Percentiles rank a stretch among this genome's conserved stretches.
Evolutionary conservation across 495 filamentous ascomycete species (phyloP).

Genomic region (Halenospora varia): DNA sequence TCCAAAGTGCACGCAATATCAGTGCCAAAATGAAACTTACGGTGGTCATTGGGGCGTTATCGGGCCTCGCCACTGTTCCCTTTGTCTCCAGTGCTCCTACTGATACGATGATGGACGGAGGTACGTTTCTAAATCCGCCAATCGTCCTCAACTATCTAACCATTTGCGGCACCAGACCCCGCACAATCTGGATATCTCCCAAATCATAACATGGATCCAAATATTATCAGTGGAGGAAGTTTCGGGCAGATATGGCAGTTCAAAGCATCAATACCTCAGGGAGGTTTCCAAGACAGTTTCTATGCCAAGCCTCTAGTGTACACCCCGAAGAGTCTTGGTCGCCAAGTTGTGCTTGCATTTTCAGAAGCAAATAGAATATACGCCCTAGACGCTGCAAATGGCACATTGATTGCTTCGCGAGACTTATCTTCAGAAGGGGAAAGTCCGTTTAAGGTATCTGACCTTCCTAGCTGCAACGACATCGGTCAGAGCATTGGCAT

Average conservation of each 20-base stretch:
- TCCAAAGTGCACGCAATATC: neutral
- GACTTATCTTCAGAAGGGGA: slow-evolving; percentile 16
- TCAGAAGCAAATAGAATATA: slow-evolving; percentile 30
- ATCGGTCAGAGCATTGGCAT: slow-evolving; percentile 28
- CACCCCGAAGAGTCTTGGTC: slow-evolving; percentile 23
- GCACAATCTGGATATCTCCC: slow-evolving; percentile 37
- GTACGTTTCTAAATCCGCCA: neutral
- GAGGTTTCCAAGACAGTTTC: slow-evolving; percentile 4
- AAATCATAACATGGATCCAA: slow-evolving; percentile 42
- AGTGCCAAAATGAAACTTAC: neutral
- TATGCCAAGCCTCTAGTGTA: slow-evolving; percentile 29
- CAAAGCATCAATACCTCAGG: neutral
- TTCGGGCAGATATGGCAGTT: slow-evolving; percentile 32
- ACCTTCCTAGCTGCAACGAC: slow-evolving; percentile 20
- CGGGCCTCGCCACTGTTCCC: neutral
- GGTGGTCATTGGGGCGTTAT: neutral
- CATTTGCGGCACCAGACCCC: slow-evolving; percentile 19
- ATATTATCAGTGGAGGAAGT: slow-evolving; percentile 28
- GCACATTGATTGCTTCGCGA: slow-evolving; percentile 18
- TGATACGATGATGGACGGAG: neutral
- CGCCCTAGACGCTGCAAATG: slow-evolving; percentile 29
- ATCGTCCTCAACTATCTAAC: neutral
- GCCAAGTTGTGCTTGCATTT: slow-evolving; percentile 27
- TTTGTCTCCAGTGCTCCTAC: neutral
- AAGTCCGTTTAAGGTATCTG: slow-evolving; percentile 20